Base-by-base conservation (phyloP, 495 filamentous ascomycete genomes). In the Penicillium desertorum region DNA sequence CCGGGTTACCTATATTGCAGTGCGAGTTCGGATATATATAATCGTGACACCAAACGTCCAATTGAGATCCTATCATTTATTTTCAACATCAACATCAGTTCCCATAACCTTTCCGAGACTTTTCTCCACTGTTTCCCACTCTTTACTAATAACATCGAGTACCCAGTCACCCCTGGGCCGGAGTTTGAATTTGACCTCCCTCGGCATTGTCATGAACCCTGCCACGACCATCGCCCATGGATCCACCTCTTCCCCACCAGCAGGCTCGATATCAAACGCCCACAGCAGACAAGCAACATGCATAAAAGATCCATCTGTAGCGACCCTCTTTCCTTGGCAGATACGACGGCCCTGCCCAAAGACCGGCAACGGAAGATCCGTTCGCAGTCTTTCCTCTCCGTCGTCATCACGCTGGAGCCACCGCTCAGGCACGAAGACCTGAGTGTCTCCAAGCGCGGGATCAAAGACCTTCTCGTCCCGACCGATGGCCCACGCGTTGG, bases 401-500 rank as follows among this genome's bases (percentile, higher is more conserved):
- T 10, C 14, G 3, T 22, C 23, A 23, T 60, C 60, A 11, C 44
- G 32, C 17, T 29, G 57, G 43, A 67, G 36, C 66, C 69, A 69
- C 19, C 66, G 52, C 47, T 67, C 64, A 7, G 69, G 69, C n/a
- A 64, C 41, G 23, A 71, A 71, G 6, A 58, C 64, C 10, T 62
- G 45, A 1, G 34, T 22, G 30, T 58, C 59, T 1, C 64, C 66
- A 3, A 66, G 59, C 8, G 60, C 41, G 1, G 57, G 62, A 44
- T 69, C 63, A 39, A 71, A 71, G 0, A 66, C 62, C 6, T 48
- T 51, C 4, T 60, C 51, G 17, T 67, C 66, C 16, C 68, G 65
- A 27, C 66, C 57, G 45, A 72, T 69, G 0, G 62, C 60, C 81
- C 81, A 84, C 60, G 82, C 81, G 57, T 81, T 82, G 0, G 81